Conservation (phyloP, 2,329 filamentous ascomycete genomes). For the Hortaea werneckii region DNA sequence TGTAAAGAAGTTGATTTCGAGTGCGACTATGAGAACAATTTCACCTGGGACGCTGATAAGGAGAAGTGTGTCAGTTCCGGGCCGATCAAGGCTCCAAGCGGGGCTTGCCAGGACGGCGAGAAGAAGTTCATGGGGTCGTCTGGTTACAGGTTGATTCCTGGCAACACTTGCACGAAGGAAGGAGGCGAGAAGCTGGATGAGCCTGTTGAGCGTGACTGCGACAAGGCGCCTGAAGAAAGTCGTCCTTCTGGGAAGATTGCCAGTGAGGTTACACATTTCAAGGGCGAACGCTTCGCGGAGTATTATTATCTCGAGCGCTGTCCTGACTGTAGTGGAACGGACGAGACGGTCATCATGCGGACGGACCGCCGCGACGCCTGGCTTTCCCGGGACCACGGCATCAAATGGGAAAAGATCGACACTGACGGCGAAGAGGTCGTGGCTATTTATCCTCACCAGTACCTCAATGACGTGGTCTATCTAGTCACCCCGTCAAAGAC, state of each 20-base stretch:
- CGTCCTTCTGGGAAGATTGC: constrained; percentile 58
- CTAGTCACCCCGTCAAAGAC: constrained; percentile 62
- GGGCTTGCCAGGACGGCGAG: constrained; percentile 59
- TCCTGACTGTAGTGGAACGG: constrained; percentile 50
- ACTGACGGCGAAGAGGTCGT: constrained; percentile 59
- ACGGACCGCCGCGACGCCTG: constrained; percentile 53
- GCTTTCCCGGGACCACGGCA: constrained; percentile 77
- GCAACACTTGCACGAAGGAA: constrained; percentile 37
- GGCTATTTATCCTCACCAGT: constrained; percentile 64
- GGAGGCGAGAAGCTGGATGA: constrained; percentile 34
- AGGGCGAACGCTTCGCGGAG: constrained; percentile 44
- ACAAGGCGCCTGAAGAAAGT: constrained; percentile 44
- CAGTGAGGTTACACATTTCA: constrained; percentile 52
- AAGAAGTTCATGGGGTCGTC: constrained; percentile 76
- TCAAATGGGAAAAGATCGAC: constrained; percentile 58
- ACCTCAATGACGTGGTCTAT: constrained; percentile 77
- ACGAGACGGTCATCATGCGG: constrained; percentile 63
- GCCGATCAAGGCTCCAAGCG: constrained; percentile 56
- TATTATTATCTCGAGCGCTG: constrained; percentile 72
- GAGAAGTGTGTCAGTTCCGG: constrained; percentile 59
- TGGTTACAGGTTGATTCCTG: constrained; percentile 83
- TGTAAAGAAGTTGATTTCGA: constrained; percentile 84
- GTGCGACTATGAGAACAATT: constrained; percentile 59
- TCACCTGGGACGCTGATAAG: constrained; percentile 63
- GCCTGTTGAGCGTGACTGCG: constrained; percentile 61